Evolutionary conservation across 768 basidiomycete genomes (phyloP), one percentile per base, ranked within the genome.

Genomic region (Hemileccinum impolitum): DNA sequence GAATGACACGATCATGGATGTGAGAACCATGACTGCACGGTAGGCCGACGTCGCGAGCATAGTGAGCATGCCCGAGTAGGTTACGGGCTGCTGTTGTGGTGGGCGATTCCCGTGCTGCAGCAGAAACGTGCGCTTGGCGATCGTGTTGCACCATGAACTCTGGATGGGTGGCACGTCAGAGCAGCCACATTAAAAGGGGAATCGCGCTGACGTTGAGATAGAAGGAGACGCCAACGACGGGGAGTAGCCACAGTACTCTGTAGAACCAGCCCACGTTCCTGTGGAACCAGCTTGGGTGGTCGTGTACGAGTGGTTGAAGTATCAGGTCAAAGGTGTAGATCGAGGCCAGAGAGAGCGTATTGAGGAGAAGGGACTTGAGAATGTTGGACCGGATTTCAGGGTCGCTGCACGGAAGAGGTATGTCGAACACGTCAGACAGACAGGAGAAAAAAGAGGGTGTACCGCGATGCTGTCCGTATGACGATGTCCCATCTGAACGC

Each of bases 21-120:
- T 90, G 61, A 82, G 68, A 17, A 92, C 79, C 85, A 94, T 90
- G 48, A 92, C 81, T 2, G 77, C 76, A 15, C 90, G 80, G 58
- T 93, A 94, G 6, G 87, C 87, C 8, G 87, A 89, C 15, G 85
- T 84, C 14, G 90, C 87, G 32, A 91, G 74, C 38, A 83, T 77
- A 15, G 78, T 87, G 46, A 93, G 72, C 69, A 91, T 74, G 9
- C 85, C 84, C 4, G 75, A 78, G 62, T 87, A 88, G 0, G 82
- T 81, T 37, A 77, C 71, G 7, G 84, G 73, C 31, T 76, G 75
- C 32, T 75, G 75, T 4, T 70, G 69, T 15, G 74, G 71, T 10
- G 82, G 73, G 30, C 80, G 78, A 13, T 73, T 72, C 18, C 90
- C 90, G 53, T 88, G 79, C 50, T 82, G 82, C n/a, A 90, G 72